Percentiles rank a stretch among this genome's conserved stretches.
These are phyloP conservation scores for Jaenimonas drosophilae DNA, from an alignment of 208 protist genomes.

Conservation along the genomic window DNA sequence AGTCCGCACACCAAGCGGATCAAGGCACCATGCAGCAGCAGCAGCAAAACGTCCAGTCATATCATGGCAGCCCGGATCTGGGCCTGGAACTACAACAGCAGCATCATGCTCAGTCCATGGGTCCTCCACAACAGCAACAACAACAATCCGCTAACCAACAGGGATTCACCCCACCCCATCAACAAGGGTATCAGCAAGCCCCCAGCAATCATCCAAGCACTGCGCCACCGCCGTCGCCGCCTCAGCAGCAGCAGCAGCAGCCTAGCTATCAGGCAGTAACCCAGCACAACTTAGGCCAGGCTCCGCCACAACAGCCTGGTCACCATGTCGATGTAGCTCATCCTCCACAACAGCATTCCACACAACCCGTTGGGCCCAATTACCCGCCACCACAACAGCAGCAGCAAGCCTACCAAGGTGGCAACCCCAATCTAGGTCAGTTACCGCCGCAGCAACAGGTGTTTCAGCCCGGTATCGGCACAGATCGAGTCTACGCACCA, in stretches of 20 bases:
- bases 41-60: no score
- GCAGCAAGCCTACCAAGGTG: neutral
- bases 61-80: neutral
- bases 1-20: no score
- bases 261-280: neutral
- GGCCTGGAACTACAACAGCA: conserved; percentile 8
- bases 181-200: no score
- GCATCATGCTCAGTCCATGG: no score
- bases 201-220: no score
- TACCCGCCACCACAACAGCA: neutral
- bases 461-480: no score
- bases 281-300: conserved; percentile 1
- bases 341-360: neutral
- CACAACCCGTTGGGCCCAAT: no score
- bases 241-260: neutral
- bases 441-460: neutral
- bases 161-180: no score
- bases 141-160: conserved; percentile 3
- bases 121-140: neutral
- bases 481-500: no score
- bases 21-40: no score
- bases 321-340: neutral
- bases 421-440: neutral
- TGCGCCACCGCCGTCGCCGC: no score
- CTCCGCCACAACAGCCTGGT: neutral